Percentiles rank a stretch among this genome's conserved stretches.
phyloP scores from a whole-genome alignment of 2,329 filamentous ascomycete genomes.

The Aureobasidium sp. region DNA sequence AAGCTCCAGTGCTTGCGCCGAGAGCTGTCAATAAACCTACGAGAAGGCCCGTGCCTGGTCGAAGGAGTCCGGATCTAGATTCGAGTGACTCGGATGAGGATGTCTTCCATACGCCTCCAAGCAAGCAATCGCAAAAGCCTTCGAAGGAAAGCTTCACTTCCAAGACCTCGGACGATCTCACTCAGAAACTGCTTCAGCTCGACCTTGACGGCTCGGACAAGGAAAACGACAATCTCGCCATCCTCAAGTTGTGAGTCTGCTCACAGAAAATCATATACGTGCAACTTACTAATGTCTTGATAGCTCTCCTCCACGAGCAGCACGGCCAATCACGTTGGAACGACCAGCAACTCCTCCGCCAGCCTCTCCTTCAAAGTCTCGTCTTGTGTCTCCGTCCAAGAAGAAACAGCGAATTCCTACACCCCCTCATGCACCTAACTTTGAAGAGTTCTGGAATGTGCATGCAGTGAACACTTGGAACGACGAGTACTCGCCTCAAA shows the following conservation, averaged over 20 bases:
- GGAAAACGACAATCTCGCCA: slow-evolving; percentile 23
- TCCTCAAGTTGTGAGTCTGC: slow-evolving; percentile 21
- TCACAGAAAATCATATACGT: not conserved
- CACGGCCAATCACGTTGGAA: not conserved
- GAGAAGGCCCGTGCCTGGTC: not conserved
- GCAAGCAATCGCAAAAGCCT: not conserved
- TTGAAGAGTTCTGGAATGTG: slow-evolving; percentile 55
- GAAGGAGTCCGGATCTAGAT: not conserved
- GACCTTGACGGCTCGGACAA: slow-evolving; percentile 24
- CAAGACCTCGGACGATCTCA: not conserved
- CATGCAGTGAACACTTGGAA: slow-evolving; percentile 58
- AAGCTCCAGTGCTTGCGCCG: not conserved
- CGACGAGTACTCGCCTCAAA: slow-evolving; percentile 52
- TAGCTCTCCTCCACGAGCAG: slow-evolving; percentile 11
- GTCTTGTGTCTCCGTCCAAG: slow-evolving; percentile 44
- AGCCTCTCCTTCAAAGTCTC: slow-evolving; percentile 36
- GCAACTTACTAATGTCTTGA: not conserved
- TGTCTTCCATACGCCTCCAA: slow-evolving; percentile 8
- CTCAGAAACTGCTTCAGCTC: not conserved
- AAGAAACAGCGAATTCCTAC: slow-evolving; percentile 42
- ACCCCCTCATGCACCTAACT: slow-evolving; percentile 48
- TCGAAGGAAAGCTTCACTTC: not conserved
- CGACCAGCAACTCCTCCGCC: slow-evolving; percentile 34
- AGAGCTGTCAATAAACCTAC: not conserved
- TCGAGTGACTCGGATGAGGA: slow-evolving; percentile 10